Percentiles rank a stretch among this genome's conserved stretches.
phyloP scores from a whole-genome alignment of 768 basidiomycete genomes.

The Tubosaeta sp. region DNA sequence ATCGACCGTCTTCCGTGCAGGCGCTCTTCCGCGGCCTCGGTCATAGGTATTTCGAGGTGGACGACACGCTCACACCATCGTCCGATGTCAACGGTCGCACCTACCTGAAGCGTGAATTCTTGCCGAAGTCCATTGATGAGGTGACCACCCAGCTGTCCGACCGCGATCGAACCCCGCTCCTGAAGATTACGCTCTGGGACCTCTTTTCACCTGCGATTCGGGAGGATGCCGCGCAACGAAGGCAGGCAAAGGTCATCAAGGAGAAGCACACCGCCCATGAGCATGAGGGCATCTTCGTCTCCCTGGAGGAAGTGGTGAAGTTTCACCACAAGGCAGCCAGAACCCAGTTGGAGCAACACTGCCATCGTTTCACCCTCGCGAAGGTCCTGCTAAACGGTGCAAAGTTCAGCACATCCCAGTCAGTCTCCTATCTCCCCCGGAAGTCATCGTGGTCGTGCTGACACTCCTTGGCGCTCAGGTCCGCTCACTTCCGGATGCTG shows the following conservation, averaged over 20 bases:
- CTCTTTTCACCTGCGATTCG: background rate
- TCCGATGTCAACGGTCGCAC: background rate
- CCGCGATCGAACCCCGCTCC: constrained; percentile 1
- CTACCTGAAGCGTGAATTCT: background rate
- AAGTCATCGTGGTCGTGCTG: too few relatives aligned
- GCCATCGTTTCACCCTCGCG: background rate
- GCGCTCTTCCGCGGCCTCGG: constrained; percentile 6
- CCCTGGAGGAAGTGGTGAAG: background rate
- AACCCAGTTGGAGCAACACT: background rate
- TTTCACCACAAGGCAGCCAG: background rate
- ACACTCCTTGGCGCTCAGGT: too few relatives aligned
- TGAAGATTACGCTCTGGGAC: constrained; percentile 2
- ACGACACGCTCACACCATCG: background rate
- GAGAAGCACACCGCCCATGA: background rate
- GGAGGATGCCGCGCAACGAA: background rate
- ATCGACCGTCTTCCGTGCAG: background rate
- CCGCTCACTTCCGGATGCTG: too few relatives aligned
- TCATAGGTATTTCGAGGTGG: constrained; percentile 2
- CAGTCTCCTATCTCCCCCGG: background rate
- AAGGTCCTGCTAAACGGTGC: constrained; percentile 5
- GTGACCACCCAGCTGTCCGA: background rate
- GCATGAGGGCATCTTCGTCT: background rate
- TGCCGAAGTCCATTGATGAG: background rate
- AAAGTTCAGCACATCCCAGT: background rate
- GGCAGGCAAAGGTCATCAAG: background rate